Conservation (phyloP, 768 basidiomycete species). For the Trichaptum fuscoviolaceum region DNA sequence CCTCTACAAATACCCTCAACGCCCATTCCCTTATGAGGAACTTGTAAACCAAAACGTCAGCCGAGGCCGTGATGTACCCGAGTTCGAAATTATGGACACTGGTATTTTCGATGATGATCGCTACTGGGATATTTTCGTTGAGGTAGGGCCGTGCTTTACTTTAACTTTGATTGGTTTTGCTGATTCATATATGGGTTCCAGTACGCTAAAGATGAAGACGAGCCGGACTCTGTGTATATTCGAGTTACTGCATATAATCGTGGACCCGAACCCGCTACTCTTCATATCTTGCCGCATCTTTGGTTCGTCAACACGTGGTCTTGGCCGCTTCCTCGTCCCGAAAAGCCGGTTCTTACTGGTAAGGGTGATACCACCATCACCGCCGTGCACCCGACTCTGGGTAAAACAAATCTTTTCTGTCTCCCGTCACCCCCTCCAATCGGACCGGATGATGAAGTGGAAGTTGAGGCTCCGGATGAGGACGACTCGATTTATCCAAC, state of each 20-base stretch:
- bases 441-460: constrained; percentile 52
- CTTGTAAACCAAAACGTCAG: constrained; percentile 81
- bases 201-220: constrained; percentile 97
- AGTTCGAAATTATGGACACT: constrained; percentile 93
- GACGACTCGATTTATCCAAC: constrained; percentile 74
- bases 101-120: constrained; percentile 87
- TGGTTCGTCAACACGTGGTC: constrained; percentile 99
- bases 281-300: constrained; percentile 92
- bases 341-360: constrained; percentile 55
- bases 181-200: constrained; percentile 26
- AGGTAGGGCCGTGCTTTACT: constrained; percentile 45
- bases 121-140: constrained; percentile 99
- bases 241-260: constrained; percentile 97
- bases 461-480: constrained; percentile 35
- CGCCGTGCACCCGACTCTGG: constrained; percentile 68
- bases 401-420: constrained; percentile 79
- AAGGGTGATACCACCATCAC: constrained; percentile 58
- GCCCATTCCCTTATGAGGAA: constrained; percentile 88
- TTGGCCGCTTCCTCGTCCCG: constrained; percentile 53
- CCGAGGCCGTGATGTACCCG: constrained; percentile 77
- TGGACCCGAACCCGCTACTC: constrained; percentile 88
- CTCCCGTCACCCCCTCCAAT: constrained; percentile 91
- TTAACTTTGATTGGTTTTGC: constrained; percentile 4
- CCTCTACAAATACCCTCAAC: constrained; percentile 97
- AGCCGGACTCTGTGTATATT: constrained; percentile 82